Base-by-base conservation (phyloP, 225 moss, liverwort and hornwort genomes). In the Bryum argenteum region DNA sequence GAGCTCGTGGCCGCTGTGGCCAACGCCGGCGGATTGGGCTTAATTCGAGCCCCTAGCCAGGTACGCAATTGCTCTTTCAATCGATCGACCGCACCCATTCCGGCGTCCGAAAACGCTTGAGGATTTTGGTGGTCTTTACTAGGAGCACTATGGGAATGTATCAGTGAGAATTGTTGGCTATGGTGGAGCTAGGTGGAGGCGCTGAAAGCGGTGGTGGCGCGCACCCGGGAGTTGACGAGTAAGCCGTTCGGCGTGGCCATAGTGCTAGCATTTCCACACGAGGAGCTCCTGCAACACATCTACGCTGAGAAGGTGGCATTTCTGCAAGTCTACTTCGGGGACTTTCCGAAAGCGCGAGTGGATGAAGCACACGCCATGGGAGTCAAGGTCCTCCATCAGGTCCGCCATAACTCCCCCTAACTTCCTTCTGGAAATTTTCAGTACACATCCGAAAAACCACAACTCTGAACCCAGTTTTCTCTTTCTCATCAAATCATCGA, bases 1-100 rank as follows among this genome's bases (percentile, higher is more conserved):
- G 90, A 83, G 20, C 86, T 94, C 42, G 94, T 91, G 26, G 91
- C 91, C 33, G 92, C 90, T 4, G 94, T 95, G 11, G 81, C 88
- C 39, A 92, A 90, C 50, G 92, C 92, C 3, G 92, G 89, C 11
- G 92, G 92, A 37, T 75, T 95, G 19, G 94, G 90, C 14, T 77
- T 94, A 26, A 63, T 94, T 3, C 88, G 88, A 12, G 82, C 90
- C 56, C 90, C 94, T 0, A 81, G 62, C 71, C 73, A 83, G 82
- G 87, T 47, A 8, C 43, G 1, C 10, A 44, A 44, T 44, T 44
- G 8, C 9, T 5, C 2, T 28, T 28, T 28, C 28, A 8, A 44
- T 44, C 12, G 5, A 47, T 45, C 45, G 45, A 11, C 11, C 14
- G 11, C 45, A 11, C 45, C 45, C 45, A 11, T 14, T 3, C 13